Percentiles rank a stretch among this genome's conserved stretches.
phyloP scores from a whole-genome alignment of 371 early-diverging fungal genomes.

The Quaeritorhiza haematococci region DNA sequence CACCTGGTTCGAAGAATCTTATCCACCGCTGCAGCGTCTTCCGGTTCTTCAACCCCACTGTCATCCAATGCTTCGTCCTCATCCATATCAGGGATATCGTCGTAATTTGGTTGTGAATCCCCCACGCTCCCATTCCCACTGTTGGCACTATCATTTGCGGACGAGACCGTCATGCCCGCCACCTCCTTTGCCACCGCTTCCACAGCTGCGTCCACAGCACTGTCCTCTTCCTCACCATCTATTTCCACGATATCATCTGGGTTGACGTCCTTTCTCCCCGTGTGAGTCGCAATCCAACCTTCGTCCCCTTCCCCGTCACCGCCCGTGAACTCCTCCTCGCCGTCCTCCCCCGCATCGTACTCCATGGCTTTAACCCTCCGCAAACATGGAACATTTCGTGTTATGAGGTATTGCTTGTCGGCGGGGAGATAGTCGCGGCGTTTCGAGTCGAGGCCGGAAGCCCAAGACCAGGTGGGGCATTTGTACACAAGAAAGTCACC shows the following conservation, averaged over 20 bases:
- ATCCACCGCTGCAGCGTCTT: constrained; percentile 55
- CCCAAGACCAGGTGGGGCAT: constrained; percentile 98
- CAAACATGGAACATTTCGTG: constrained; percentile 92
- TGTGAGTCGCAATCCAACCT: constrained; percentile 79
- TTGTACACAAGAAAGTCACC: constrained; percentile 96
- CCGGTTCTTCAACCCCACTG: constrained; percentile 55
- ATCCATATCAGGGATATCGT: constrained; percentile 93
- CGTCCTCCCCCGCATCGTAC: constrained; percentile 60
- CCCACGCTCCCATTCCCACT: not conserved
- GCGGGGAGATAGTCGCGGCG: constrained; percentile 82
- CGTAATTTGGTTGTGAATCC: constrained; percentile 36
- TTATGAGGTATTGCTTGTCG: constrained; percentile 93
- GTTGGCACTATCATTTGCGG: not conserved
- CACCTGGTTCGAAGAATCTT: not conserved
- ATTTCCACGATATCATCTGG: constrained; percentile 35
- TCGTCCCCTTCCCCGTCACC: constrained; percentile 27
- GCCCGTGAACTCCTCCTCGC: constrained; percentile 40
- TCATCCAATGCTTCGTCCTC: constrained; percentile 58
- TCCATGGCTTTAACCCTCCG: constrained; percentile 84
- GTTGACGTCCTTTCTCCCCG: not conserved
- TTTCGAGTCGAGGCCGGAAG: constrained; percentile 75
- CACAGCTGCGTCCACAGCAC: not conserved
- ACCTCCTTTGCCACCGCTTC: constrained; percentile 19
- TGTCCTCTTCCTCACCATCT: constrained; percentile 32
- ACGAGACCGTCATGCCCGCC: constrained; percentile 45